Evolutionary conservation across 768 basidiomycete species (phyloP).

Genomic region (Leccinum barrowsii): DNA sequence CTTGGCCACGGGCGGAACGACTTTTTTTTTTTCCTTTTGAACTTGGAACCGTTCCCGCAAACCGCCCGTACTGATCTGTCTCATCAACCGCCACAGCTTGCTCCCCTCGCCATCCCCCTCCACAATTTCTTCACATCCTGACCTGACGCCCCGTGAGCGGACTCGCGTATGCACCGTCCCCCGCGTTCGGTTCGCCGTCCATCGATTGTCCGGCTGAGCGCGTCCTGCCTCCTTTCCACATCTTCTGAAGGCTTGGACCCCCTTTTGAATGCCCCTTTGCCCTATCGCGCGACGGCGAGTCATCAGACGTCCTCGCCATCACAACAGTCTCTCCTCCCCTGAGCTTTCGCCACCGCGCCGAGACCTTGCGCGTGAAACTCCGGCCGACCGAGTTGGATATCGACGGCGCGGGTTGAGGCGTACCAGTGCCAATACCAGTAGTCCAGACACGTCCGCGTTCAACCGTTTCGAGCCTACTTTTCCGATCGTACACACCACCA

Average conservation of each 20-base stretch:
- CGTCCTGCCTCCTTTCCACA: slow-evolving; percentile 5
- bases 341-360: slow-evolving; percentile 31
- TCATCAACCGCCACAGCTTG: slow-evolving; percentile 66
- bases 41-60: slow-evolving; percentile 47
- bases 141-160: slow-evolving; percentile 2
- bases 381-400: slow-evolving; percentile 13
- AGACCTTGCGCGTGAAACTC: slow-evolving; percentile 36
- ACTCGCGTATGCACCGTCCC: slow-evolving; percentile 11
- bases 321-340: slow-evolving; percentile 4
- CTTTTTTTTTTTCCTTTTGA: slow-evolving; percentile 1
- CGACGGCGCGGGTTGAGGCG: slow-evolving; percentile 4
- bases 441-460: background rate
- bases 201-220: slow-evolving; percentile 14
- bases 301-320: slow-evolving; percentile 16
- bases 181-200: slow-evolving; percentile 15
- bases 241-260: slow-evolving; percentile 36
- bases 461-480: slow-evolving; percentile 7
- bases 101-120: slow-evolving; percentile 30
- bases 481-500: slow-evolving; percentile 12
- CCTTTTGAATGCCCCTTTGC: slow-evolving; percentile 17
- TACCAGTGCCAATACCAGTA: background rate
- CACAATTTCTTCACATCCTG: slow-evolving; percentile 10
- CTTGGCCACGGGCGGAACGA: slow-evolving; percentile 47
- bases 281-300: slow-evolving; percentile 18
- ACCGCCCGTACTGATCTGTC: slow-evolving; percentile 62